Conservation (phyloP, 805 yeast genomes). For the Cephaloascus fragrans region DNA sequence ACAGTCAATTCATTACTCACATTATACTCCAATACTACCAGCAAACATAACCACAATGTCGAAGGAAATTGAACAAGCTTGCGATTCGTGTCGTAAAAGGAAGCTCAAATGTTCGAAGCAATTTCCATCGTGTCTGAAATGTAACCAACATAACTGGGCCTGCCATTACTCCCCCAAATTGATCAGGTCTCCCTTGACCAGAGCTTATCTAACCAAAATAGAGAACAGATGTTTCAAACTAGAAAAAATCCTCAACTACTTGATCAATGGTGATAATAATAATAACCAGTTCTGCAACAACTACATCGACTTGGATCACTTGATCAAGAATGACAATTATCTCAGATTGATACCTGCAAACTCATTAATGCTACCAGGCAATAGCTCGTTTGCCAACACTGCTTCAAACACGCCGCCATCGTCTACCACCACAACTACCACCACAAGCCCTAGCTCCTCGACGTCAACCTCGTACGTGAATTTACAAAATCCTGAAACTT, state of each 20-base stretch:
- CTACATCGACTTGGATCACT: no score
- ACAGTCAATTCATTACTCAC: no score
- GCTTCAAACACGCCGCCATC: no score
- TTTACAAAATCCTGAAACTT: no score
- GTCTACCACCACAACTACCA: no score
- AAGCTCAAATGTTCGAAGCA: slow-evolving; percentile 78
- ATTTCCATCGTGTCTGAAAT: slow-evolving; percentile 66
- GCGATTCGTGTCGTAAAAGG: slow-evolving; percentile 77
- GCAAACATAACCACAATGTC: no score
- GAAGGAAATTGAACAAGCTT: slow-evolving; percentile 42
- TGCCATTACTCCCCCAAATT: slow-evolving; percentile 74
- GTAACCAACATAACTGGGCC: slow-evolving; percentile 60
- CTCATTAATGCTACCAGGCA: no score
- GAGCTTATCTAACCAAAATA: slow-evolving; percentile 71
- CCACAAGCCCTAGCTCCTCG: no score
- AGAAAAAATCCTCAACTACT: slow-evolving; percentile 19
- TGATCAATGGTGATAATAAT: slow-evolving; percentile 16
- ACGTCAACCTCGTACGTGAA: no score
- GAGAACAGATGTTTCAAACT: slow-evolving; percentile 35
- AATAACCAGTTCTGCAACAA: no score
- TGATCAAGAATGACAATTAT: slow-evolving; percentile 10
- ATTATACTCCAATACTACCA: no score
- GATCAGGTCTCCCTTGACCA: slow-evolving; percentile 70
- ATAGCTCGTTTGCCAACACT: no score
- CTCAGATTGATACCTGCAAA: slow-evolving; percentile 1